These are phyloP conservation scores for Allomyces arbusculus DNA, from an alignment of 192 early-diverging fungal genomes.

Conservation along the genomic window DNA sequence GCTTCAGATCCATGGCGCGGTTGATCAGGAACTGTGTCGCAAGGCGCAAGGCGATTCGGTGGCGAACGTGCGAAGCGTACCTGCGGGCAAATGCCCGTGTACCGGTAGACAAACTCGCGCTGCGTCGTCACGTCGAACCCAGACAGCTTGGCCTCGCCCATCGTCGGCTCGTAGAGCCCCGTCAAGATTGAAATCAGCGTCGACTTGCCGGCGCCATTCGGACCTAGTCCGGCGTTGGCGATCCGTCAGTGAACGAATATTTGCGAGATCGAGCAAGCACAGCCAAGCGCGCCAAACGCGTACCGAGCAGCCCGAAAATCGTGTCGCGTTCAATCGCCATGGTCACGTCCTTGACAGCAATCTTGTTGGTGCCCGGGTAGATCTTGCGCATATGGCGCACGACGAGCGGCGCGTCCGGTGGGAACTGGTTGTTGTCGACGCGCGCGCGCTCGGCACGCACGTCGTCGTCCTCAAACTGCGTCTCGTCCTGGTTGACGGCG, in stretches of 20 bases:
- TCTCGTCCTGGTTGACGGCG: slow-evolving; percentile 16
- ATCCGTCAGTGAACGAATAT: too few relatives aligned
- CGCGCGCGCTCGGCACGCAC: slow-evolving; percentile 36
- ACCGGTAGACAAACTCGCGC: slow-evolving; percentile 27
- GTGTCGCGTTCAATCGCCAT: slow-evolving; percentile 35
- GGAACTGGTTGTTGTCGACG: slow-evolving; percentile 17
- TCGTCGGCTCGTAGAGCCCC: slow-evolving; percentile 32
- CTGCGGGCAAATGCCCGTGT: slow-evolving; percentile 55
- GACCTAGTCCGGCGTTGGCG: slow-evolving; percentile 6
- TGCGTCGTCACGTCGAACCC: slow-evolving; percentile 31
- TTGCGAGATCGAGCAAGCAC: not conserved
- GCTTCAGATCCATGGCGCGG: slow-evolving; percentile 1
- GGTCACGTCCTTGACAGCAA: slow-evolving; percentile 45
- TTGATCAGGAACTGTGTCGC: not conserved
- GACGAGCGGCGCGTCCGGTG: slow-evolving; percentile 24
- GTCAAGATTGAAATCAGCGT: slow-evolving; percentile 52
- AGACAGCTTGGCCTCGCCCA: slow-evolving; percentile 31
- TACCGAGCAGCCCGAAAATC: slow-evolving; percentile 45
- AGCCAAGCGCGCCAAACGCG: slow-evolving; percentile 5
- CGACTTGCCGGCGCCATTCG: slow-evolving; percentile 52
- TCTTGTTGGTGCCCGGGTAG: slow-evolving; percentile 27
- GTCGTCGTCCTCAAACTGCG: slow-evolving; percentile 37
- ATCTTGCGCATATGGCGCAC: slow-evolving; percentile 34
- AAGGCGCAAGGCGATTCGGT: too few relatives aligned
- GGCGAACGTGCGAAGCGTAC: slow-evolving; percentile 3